Conservation (phyloP, 1,284 basidiomycete genomes). For the Phlebopus sp. region DNA sequence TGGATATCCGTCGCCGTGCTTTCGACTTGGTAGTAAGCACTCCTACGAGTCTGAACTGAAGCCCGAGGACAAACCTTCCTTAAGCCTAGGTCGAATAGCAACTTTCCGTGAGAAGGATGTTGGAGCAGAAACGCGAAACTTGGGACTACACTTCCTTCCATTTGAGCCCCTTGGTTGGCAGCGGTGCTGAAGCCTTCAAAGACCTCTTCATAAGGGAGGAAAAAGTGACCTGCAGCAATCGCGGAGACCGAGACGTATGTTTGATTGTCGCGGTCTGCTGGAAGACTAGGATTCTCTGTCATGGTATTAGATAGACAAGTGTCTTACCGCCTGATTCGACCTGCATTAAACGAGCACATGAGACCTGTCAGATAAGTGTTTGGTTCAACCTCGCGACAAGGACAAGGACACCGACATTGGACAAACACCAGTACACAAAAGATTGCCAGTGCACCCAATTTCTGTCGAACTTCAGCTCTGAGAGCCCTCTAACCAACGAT, state of each 20-base stretch:
- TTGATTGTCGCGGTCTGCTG: constrained; percentile 2
- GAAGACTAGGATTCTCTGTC: neutral
- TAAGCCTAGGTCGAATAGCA: constrained; percentile 7
- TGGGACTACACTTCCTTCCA: neutral
- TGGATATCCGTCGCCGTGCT: constrained; percentile 7
- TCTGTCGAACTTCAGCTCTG: neutral
- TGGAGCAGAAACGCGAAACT: constrained; percentile 7
- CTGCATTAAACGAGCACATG: too few relatives aligned
- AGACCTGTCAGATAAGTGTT: too few relatives aligned
- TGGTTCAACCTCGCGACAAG: too few relatives aligned
- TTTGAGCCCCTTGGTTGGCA: neutral
- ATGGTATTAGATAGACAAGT: neutral
- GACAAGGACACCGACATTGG: too few relatives aligned
- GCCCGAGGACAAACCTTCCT: constrained; percentile 3
- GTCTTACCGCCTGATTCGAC: neutral
- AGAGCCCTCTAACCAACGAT: constrained; percentile 8
- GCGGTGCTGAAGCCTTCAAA: constrained; percentile 1
- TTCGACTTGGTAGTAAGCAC: neutral
- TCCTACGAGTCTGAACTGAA: neutral
- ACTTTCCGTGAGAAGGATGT: constrained; percentile 6
- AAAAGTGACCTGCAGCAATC: constrained; percentile 4
- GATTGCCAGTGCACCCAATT: neutral
- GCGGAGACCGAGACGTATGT: constrained; percentile 7
- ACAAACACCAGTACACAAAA: constrained; percentile 3
- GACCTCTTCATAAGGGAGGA: constrained; percentile 5